Percentiles rank a stretch among this genome's conserved stretches.
phyloP scores from a whole-genome alignment of 1,284 basidiomycete species.

The Trichosporon inkin region DNA sequence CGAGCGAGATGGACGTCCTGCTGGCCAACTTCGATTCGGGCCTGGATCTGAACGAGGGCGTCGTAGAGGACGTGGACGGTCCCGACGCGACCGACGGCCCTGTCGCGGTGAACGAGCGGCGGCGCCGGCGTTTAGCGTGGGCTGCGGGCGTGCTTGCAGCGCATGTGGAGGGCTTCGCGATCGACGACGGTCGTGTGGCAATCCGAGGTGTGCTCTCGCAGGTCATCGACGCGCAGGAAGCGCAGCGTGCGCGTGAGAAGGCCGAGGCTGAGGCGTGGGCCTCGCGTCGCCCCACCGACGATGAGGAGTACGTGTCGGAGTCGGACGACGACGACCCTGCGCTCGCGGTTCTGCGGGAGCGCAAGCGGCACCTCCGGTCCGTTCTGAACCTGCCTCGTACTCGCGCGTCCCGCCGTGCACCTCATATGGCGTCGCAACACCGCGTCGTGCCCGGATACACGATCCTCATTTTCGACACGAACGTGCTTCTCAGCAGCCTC shows the following conservation, averaged over 20 bases:
- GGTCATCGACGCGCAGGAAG: constrained; percentile 67
- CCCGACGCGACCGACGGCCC: constrained; percentile 55
- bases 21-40: constrained; percentile 57
- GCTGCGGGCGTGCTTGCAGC: constrained; percentile 66
- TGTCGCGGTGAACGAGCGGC: constrained; percentile 47
- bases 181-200: constrained; percentile 56
- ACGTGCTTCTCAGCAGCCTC: constrained; percentile 79
- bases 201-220: constrained; percentile 60
- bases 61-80: constrained; percentile 61
- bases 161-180: constrained; percentile 70
- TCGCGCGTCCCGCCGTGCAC: background rate
- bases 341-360: constrained; percentile 65
- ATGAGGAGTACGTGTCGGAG: constrained; percentile 56
- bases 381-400: constrained; percentile 27
- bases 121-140: constrained; percentile 73
- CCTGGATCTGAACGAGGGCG: constrained; percentile 61
- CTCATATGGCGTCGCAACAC: constrained; percentile 9
- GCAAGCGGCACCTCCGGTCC: constrained; percentile 50
- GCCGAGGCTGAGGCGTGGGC: constrained; percentile 30
- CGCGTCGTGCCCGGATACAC: constrained; percentile 78
- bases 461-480: constrained; percentile 87
- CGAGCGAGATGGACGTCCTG: constrained; percentile 72
- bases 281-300: constrained; percentile 46
- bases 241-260: constrained; percentile 52
- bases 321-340: constrained; percentile 63